Conservation (phyloP, 805 yeast species). For the Starmerella stigmatis region DNA sequence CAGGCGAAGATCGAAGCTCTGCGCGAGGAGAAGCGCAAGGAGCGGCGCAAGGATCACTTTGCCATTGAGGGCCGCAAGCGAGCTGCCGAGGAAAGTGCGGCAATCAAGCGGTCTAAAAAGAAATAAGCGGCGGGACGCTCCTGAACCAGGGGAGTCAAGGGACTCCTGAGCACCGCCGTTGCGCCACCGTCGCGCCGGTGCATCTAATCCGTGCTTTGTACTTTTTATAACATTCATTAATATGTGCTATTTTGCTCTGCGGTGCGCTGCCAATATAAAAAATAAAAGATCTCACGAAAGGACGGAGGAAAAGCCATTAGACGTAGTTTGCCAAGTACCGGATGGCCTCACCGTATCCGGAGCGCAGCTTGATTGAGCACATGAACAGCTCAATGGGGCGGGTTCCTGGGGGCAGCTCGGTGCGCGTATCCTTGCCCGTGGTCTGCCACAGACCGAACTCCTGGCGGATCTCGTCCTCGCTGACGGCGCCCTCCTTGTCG, state of each 20-base stretch:
- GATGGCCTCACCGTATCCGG: slow-evolving; percentile 97
- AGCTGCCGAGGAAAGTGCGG: slow-evolving; percentile 19
- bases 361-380: slow-evolving; percentile 98
- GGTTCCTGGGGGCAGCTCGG: slow-evolving; percentile 46
- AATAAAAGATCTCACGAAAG: no score
- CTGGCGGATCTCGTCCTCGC: slow-evolving; percentile 86
- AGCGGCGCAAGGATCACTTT: slow-evolving; percentile 80
- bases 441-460: slow-evolving; percentile 80
- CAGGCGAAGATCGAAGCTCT: slow-evolving; percentile 63
- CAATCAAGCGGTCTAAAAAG: slow-evolving; percentile 13
- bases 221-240: no score
- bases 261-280: no score
- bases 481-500: slow-evolving; percentile 86
- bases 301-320: slow-evolving; percentile 29
- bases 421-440: slow-evolving; percentile 77
- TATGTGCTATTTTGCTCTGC: no score
- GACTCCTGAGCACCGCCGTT: no score
- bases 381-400: slow-evolving; percentile 94
- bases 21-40: slow-evolving; percentile 63
- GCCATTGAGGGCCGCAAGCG: slow-evolving; percentile 30
- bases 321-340: slow-evolving; percentile 97
- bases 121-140: not conserved
- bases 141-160: no score
- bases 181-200: no score
- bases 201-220: no score